Percentiles rank a stretch among this genome's conserved stretches.
Conservation (phyloP, 1,284 basidiomycete genomes). For the Microbotryum lychnidis-dioicae region DNA sequence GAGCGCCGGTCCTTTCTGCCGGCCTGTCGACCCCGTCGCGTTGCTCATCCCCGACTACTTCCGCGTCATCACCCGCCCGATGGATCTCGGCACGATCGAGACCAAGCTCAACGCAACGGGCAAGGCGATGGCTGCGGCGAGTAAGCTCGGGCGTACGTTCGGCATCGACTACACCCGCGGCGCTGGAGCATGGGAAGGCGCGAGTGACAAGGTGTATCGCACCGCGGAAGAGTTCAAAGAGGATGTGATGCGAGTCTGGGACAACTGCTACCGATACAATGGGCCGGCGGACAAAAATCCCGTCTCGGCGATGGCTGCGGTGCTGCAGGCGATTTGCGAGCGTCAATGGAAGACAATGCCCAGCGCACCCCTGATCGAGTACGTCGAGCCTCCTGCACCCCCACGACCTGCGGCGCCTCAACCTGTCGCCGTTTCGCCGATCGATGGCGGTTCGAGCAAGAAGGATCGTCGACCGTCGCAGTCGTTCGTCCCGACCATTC, state of each 20-base stretch:
- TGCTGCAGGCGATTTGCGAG: slow-evolving; percentile 76
- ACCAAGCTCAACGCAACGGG: slow-evolving; percentile 59
- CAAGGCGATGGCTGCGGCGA: slow-evolving; percentile 24
- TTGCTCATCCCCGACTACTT: slow-evolving; percentile 88
- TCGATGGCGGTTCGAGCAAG: background rate
- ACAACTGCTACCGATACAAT: slow-evolving; percentile 86
- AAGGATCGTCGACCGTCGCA: slow-evolving; percentile 52
- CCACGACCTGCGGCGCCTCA: background rate
- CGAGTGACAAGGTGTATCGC: slow-evolving; percentile 42
- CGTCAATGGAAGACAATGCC: slow-evolving; percentile 78
- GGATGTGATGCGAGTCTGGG: slow-evolving; percentile 79
- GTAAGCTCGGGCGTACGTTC: slow-evolving; percentile 17
- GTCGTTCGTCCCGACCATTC: slow-evolving; percentile 66
- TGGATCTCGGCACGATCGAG: slow-evolving; percentile 94
- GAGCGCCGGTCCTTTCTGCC: slow-evolving; percentile 71
- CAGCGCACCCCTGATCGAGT: slow-evolving; percentile 48
- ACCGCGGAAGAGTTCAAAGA: slow-evolving; percentile 63
- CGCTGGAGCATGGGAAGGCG: slow-evolving; percentile 48
- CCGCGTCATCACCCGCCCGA: slow-evolving; percentile 76
- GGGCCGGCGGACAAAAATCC: slow-evolving; percentile 65
- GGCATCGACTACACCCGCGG: slow-evolving; percentile 53
- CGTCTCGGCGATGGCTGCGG: slow-evolving; percentile 68
- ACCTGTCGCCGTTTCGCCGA: background rate
- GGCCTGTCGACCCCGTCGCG: slow-evolving; percentile 82
- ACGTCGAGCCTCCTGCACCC: background rate